A percentile compares a stretch with the other conserved stretches of the same genome.
Conservation (phyloP, 2,329 filamentous ascomycete genomes). For the Fusarium papillatum region DNA sequence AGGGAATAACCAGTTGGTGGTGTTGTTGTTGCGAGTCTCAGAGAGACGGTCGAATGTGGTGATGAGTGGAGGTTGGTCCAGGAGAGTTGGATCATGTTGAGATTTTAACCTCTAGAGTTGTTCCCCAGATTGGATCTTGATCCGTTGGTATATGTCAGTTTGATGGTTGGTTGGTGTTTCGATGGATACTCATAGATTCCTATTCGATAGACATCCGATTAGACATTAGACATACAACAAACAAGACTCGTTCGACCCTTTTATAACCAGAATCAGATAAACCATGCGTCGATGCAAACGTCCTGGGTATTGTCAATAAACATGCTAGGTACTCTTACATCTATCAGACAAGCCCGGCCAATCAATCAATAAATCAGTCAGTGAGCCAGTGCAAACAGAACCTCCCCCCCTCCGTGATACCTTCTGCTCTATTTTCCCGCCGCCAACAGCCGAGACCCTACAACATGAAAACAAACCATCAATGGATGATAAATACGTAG, state of each 20-base stretch:
- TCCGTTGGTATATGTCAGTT: background rate
- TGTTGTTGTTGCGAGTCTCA: slow-evolving; percentile 7
- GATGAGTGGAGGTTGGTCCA: background rate
- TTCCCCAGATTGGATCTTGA: background rate
- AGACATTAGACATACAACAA: slow-evolving; percentile 9
- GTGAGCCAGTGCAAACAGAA: slow-evolving; percentile 21
- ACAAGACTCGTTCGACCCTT: slow-evolving; percentile 9
- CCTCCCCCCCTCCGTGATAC: slow-evolving; percentile 8
- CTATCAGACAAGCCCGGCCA: slow-evolving; percentile 7
- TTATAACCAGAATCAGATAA: background rate
- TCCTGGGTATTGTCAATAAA: slow-evolving; percentile 21
- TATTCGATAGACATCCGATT: slow-evolving; percentile 10
- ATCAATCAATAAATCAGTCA: background rate
- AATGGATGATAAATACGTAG: slow-evolving; percentile 14
- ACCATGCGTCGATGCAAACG: slow-evolving; percentile 9
- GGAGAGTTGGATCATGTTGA: background rate
- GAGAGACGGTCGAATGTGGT: background rate
- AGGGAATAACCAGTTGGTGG: background rate
- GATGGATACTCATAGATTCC: background rate
- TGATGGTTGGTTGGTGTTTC: background rate
- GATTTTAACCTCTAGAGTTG: background rate
- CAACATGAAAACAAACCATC: slow-evolving; percentile 22
- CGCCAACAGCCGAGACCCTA: slow-evolving; percentile 13
- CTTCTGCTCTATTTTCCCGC: slow-evolving; percentile 36
- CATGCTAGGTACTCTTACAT: slow-evolving; percentile 19